A percentile compares a stretch with the other conserved stretches of the same genome.
Evolutionary conservation across 2,329 filamentous ascomycete genomes (phyloP).

Genomic region (Apiospora arundinis): DNA sequence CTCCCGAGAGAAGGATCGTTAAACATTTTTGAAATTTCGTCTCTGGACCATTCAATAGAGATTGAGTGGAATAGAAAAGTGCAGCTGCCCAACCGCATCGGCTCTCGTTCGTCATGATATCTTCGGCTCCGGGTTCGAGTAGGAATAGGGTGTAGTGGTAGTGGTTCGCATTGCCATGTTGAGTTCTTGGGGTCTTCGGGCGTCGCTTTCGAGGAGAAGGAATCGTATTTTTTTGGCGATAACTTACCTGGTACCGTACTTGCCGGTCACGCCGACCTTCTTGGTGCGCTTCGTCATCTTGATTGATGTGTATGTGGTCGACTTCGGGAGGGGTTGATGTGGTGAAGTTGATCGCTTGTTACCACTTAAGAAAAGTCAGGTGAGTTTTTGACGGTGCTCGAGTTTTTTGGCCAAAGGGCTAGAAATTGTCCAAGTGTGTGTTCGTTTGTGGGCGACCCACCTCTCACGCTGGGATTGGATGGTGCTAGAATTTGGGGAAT

Average conservation of each 20-base stretch:
- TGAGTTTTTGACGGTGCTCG: constrained; percentile 20
- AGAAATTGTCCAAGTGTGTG: constrained; percentile 18
- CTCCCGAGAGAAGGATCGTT: background rate
- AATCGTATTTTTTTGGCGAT: constrained; percentile 9
- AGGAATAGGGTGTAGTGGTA: background rate
- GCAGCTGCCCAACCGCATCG: background rate
- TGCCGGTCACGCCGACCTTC: constrained; percentile 99
- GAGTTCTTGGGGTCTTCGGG: constrained; percentile 11
- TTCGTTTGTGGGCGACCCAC: constrained; percentile 18
- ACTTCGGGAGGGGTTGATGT: constrained; percentile 28
- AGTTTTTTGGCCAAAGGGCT: constrained; percentile 18
- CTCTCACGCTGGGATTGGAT: constrained; percentile 7
- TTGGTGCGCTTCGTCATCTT: constrained; percentile 67
- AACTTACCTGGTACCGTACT: constrained; percentile 94
- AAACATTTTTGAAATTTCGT: background rate
- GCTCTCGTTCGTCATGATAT: background rate
- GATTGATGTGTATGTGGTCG: constrained; percentile 29
- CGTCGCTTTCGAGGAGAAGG: constrained; percentile 9
- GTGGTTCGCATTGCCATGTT: constrained; percentile 9
- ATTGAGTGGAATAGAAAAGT: background rate
- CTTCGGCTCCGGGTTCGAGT: constrained; percentile 1
- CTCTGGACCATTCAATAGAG: background rate
- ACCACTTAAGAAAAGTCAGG: constrained; percentile 6
- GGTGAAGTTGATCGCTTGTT: constrained; percentile 22
- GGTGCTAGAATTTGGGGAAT: background rate